These are phyloP conservation scores for Elymus sibiricus DNA, from an alignment of 176 grass and related monocot species.

Conservation along the genomic window DNA sequence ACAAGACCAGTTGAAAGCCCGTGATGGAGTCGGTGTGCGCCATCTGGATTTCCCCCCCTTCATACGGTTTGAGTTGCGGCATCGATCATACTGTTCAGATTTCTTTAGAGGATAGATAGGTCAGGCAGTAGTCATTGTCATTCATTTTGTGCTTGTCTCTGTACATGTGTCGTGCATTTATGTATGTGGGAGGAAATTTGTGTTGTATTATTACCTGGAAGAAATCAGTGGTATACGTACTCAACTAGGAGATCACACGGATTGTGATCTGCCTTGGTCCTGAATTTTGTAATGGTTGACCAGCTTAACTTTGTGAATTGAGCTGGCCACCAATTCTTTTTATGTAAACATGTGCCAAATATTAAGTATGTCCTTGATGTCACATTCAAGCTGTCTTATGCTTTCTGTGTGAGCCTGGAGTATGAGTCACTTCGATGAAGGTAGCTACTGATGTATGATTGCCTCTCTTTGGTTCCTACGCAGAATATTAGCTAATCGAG, in stretches of 20 bases:
- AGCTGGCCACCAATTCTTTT: conserved; percentile 33
- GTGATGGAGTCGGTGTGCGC: background rate
- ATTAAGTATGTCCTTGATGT: background rate
- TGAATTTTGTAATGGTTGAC: conserved; percentile 40
- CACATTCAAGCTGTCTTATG: background rate
- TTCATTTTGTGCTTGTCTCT: conserved; percentile 32
- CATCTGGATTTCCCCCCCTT: conserved; percentile 19
- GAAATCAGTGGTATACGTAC: conserved; percentile 27
- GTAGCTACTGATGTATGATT: background rate
- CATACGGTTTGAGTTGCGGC: conserved; percentile 50
- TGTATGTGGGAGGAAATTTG: conserved; percentile 23
- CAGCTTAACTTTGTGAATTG: conserved; percentile 32
- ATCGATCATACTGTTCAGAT: conserved; percentile 31
- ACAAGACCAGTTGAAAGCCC: background rate
- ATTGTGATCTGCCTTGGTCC: conserved; percentile 31
- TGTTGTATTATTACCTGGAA: conserved; percentile 30
- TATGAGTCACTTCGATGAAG: background rate
- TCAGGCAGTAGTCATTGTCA: conserved; percentile 32
- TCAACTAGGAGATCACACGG: conserved; percentile 17
- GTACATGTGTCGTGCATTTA: conserved; percentile 45
- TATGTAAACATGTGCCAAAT: conserved; percentile 7
- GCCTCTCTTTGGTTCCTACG: background rate
- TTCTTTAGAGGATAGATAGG: conserved; percentile 59
- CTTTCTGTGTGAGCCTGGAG: background rate
- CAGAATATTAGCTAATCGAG: background rate